Conservation (phyloP, 352 stramenopile genomes). For the Halophytophthora batemanensis region DNA sequence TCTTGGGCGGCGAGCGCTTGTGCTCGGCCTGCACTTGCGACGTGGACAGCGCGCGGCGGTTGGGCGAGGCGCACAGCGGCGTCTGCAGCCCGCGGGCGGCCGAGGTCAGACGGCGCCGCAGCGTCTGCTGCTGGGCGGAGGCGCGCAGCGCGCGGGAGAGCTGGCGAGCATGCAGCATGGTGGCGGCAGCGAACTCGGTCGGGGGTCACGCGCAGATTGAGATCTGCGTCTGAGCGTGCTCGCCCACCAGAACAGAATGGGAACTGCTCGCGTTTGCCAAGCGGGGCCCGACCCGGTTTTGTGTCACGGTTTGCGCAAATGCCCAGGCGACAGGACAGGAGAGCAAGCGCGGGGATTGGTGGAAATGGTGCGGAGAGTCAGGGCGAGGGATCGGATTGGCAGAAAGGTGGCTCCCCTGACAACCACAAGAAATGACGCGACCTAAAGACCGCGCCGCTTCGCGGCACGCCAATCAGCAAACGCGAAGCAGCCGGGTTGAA, state of each 20-base stretch:
- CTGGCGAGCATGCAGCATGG: conserved; percentile 44
- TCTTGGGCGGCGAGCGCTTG: conserved; percentile 39
- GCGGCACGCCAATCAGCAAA: no score
- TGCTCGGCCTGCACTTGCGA: conserved; percentile 26
- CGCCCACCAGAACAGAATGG: conserved; percentile 10
- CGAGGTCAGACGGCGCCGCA: conserved; percentile 18
- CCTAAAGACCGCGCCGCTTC: no score
- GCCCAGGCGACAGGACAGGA: not conserved
- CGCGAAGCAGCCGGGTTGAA: no score
- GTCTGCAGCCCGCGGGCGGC: conserved; percentile 21
- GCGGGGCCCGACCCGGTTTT: not conserved
- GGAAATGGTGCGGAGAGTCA: not conserved
- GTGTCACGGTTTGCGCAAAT: not conserved
- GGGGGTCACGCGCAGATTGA: conserved; percentile 11
- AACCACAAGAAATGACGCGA: not conserved
- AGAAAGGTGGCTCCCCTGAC: conserved; percentile 23
- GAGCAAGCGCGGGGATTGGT: conserved; percentile 3
- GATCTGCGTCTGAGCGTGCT: conserved; percentile 19
- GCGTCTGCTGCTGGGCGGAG: conserved; percentile 23
- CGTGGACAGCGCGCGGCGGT: conserved; percentile 36
- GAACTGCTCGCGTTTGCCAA: not conserved
- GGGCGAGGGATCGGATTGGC: not conserved
- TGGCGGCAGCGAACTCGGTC: conserved; percentile 1
- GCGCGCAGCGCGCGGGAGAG: conserved; percentile 40
- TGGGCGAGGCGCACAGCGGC: conserved; percentile 1